Conservation (phyloP, 176 grass and related monocot genomes). For the Eleusine coracana region DNA sequence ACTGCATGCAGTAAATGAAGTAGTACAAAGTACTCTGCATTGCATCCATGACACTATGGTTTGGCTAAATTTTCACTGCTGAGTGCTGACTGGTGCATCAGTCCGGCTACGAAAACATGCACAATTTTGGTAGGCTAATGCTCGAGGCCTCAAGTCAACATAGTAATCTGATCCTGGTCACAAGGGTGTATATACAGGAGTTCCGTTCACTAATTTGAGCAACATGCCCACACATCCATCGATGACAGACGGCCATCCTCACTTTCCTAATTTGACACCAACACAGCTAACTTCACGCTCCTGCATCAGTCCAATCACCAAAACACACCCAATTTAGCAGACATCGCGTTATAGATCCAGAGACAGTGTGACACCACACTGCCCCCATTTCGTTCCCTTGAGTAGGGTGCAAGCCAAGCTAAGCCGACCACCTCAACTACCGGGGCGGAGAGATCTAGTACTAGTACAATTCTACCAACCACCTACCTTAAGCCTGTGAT, state of each 20-base stretch:
- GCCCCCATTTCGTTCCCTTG: background rate
- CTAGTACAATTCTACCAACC: slow-evolving; percentile 5
- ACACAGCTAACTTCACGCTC: background rate
- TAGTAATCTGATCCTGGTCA: background rate
- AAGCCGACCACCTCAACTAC: slow-evolving; percentile 9
- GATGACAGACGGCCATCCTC: background rate
- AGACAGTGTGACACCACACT: background rate
- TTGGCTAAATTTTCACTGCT: background rate
- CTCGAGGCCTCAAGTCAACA: background rate
- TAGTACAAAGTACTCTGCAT: background rate
- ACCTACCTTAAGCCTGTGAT: background rate
- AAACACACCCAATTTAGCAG: background rate
- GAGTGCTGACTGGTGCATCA: background rate
- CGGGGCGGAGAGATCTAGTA: slow-evolving; percentile 21
- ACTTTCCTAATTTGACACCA: background rate
- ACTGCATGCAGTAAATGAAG: background rate
- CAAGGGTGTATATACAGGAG: background rate
- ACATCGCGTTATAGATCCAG: background rate
- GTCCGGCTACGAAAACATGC: background rate
- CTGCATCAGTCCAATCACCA: background rate
- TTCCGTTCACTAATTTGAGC: background rate
- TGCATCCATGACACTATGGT: background rate
- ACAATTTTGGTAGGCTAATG: background rate
- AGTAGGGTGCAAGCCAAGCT: slow-evolving; percentile 34
- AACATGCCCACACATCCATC: background rate